Evolutionary conservation across 1,284 basidiomycete genomes (phyloP).

Genomic region (Athelia psychrophila): DNA sequence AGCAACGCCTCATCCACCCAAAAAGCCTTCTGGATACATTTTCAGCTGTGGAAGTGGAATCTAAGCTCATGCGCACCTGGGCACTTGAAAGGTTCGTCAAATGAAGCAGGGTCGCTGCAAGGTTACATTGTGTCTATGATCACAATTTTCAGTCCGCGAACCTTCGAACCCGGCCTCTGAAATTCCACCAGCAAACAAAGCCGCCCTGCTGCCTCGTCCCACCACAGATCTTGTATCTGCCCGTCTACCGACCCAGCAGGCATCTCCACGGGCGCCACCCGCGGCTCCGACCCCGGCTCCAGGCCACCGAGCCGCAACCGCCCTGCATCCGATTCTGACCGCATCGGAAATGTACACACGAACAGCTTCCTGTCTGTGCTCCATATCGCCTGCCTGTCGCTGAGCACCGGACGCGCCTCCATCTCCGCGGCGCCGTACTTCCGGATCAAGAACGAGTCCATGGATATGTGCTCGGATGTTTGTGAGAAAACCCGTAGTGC

Average conservation of each 20-base stretch:
- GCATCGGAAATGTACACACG: constrained; percentile 79
- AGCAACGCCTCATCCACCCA: no score
- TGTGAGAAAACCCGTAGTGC: constrained; percentile 37
- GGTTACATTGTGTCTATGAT: background rate
- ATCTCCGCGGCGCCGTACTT: constrained; percentile 91
- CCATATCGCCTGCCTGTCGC: constrained; percentile 84
- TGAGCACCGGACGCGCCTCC: constrained; percentile 82
- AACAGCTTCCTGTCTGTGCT: constrained; percentile 80
- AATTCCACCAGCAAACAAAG: constrained; percentile 1
- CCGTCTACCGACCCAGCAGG: no score
- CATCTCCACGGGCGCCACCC: no score
- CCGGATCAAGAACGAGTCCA: constrained; percentile 91
- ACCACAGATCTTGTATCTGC: background rate
- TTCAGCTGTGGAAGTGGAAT: no score
- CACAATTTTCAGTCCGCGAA: background rate
- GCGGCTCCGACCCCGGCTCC: no score
- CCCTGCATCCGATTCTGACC: constrained; percentile 54
- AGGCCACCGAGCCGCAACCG: no score
- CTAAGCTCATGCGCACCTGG: no score
- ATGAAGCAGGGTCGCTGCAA: no score
- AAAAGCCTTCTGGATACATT: no score
- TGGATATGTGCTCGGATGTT: constrained; percentile 21
- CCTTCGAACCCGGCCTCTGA: background rate
- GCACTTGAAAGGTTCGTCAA: no score
- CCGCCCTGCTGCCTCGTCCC: background rate